These are phyloP conservation scores for Cardamine resedifolia DNA, from an alignment of 345 rosid species.

Conservation along the genomic window DNA sequence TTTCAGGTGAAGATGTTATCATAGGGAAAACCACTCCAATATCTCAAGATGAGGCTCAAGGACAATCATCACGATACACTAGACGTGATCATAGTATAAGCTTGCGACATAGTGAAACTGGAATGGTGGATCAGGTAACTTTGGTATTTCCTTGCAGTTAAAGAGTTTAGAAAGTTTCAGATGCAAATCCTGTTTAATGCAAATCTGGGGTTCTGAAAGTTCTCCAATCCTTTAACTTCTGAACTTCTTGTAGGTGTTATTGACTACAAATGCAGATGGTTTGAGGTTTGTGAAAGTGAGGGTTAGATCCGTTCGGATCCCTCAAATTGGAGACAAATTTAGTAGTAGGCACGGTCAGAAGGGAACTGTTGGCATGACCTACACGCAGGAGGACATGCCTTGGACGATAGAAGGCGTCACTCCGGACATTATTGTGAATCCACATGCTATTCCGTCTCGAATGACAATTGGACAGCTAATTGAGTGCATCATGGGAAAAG, in stretches of 20 bases:
- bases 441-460: conserved; percentile 99
- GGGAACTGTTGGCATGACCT: conserved; percentile 99
- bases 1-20: conserved; percentile 95
- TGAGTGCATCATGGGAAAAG: conserved; percentile 99
- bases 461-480: conserved; percentile 99
- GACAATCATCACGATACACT: conserved; percentile 72
- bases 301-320: conserved; percentile 92
- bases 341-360: conserved; percentile 99
- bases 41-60: conserved; percentile 89
- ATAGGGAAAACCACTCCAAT: conserved; percentile 96
- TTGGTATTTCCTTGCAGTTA: conserved; percentile 2
- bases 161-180: not conserved
- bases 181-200: not conserved
- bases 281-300: conserved; percentile 97
- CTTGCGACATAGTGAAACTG: conserved; percentile 95
- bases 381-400: conserved; percentile 99
- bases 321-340: conserved; percentile 97
- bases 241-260: conserved; percentile 60
- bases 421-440: conserved; percentile 92
- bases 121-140: conserved; percentile 96
- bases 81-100: conserved; percentile 96
- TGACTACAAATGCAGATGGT: conserved; percentile 98
- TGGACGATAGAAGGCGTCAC: conserved; percentile 97
- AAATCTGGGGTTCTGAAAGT: not conserved
- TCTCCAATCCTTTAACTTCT: conserved; percentile 2